A percentile compares a stretch with the other conserved stretches of the same genome.
These are phyloP conservation scores for Coffea humblotiana DNA, from an alignment of 305 asterid genomes.

Conservation along the genomic window DNA sequence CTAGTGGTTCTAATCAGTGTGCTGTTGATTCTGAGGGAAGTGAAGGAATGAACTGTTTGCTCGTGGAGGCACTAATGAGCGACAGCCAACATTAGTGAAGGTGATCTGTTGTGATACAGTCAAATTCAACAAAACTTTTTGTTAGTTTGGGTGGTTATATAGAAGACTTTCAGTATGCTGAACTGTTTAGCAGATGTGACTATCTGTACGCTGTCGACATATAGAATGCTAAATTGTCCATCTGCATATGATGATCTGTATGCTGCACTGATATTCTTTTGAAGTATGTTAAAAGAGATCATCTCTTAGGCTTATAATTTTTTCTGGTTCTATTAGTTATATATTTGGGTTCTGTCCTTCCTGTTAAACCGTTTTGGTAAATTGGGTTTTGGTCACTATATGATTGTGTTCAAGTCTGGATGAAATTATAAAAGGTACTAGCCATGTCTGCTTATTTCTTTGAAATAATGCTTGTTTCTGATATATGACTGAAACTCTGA, in stretches of 20 bases:
- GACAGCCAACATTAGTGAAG: conserved; percentile 49
- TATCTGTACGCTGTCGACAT: too few relatives aligned
- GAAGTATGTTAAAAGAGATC: background rate
- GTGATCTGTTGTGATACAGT: conserved; percentile 30
- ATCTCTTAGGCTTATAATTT: background rate
- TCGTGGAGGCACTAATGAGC: conserved; percentile 45
- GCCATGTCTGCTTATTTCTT: background rate
- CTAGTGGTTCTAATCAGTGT: conserved; percentile 25
- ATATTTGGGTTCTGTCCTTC: background rate
- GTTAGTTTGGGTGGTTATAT: background rate
- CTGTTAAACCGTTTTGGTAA: background rate
- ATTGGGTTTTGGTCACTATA: background rate
- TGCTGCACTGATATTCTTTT: background rate
- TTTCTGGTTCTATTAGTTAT: too few relatives aligned
- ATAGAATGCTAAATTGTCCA: too few relatives aligned
- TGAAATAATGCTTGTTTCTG: too few relatives aligned
- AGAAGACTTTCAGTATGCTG: background rate
- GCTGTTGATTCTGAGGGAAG: conserved; percentile 31
- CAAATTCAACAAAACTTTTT: background rate
- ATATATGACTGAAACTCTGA: background rate
- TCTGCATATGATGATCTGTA: background rate
- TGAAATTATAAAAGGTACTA: background rate
- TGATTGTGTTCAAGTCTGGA: background rate
- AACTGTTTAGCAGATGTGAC: background rate
- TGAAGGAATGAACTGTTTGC: conserved; percentile 30